These are phyloP conservation scores for Chytriomyces hyalinus DNA, from an alignment of 192 early-diverging fungal genomes.

Conservation along the genomic window DNA sequence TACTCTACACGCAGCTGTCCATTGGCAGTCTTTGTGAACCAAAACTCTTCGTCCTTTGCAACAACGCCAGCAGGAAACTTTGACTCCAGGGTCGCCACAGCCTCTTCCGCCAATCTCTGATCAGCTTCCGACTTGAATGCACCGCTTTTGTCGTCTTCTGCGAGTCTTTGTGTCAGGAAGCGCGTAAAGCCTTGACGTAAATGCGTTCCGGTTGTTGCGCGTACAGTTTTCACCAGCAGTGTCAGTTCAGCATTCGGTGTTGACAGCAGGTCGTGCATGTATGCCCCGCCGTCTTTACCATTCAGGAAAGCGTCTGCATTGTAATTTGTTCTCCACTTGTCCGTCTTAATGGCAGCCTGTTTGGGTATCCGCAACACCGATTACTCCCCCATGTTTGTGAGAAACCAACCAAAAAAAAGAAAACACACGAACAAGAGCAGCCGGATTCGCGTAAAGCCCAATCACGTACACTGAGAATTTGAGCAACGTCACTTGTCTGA, in stretches of 20 bases:
- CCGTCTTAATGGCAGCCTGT: neutral
- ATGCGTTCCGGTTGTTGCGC: conserved; percentile 53
- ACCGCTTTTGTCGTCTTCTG: conserved; percentile 26
- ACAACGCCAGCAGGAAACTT: conserved; percentile 42
- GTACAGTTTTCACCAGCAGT: conserved; percentile 36
- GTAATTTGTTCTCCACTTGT: conserved; percentile 21
- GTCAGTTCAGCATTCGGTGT: conserved; percentile 25
- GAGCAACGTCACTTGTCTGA: conserved; percentile 49
- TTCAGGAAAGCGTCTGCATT: conserved; percentile 3
- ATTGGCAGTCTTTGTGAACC: conserved; percentile 39
- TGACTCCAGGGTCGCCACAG: conserved; percentile 35
- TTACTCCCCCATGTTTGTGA: neutral
- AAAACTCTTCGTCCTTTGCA: conserved; percentile 16
- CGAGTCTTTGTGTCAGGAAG: conserved; percentile 39
- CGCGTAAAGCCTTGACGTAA: conserved; percentile 54
- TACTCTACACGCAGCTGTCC: conserved; percentile 39
- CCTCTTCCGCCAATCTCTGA: conserved; percentile 16
- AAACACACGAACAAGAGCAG: neutral
- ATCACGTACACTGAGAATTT: conserved; percentile 46
- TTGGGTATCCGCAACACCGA: neutral
- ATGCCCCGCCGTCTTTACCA: conserved; percentile 16
- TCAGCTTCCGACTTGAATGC: conserved; percentile 8
- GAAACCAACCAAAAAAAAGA: neutral
- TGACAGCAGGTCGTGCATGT: conserved; percentile 30
- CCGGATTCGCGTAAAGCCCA: conserved; percentile 37